Conservation (phyloP, 805 yeast species). For the Spathaspora gorwiae region DNA sequence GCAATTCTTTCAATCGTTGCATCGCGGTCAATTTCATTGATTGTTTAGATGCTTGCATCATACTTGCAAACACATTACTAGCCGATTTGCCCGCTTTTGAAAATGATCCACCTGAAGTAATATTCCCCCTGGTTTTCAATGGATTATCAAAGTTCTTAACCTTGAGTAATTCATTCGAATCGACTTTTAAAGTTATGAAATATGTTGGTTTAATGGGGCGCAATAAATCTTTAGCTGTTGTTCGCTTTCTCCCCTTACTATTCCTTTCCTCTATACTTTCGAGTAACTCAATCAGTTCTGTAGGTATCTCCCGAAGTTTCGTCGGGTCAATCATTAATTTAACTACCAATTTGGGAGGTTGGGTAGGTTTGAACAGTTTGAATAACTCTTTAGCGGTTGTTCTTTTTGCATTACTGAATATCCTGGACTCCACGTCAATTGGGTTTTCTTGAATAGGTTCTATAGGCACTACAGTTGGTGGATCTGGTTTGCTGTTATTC, state of each 20-base stretch:
- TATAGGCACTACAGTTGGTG: background rate
- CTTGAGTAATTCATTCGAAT: conserved; percentile 19
- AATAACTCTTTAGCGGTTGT: conserved; percentile 41
- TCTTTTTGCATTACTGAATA: conserved; percentile 16
- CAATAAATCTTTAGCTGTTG: background rate
- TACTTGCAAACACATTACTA: conserved; percentile 29
- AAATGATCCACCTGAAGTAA: background rate
- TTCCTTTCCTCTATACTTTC: background rate
- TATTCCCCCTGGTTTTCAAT: conserved; percentile 22
- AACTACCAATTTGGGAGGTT: conserved; percentile 8
- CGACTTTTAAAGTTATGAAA: conserved; percentile 21
- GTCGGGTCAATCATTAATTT: conserved; percentile 20
- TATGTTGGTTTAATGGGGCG: background rate
- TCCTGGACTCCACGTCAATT: conserved; percentile 15
- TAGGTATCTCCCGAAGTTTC: conserved; percentile 14
- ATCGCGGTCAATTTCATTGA: conserved; percentile 24
- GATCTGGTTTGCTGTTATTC: background rate
- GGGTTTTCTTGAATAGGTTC: background rate
- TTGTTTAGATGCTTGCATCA: conserved; percentile 32
- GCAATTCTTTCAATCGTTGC: conserved; percentile 28
- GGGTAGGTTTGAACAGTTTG: conserved; percentile 40
- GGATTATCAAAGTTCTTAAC: conserved; percentile 26
- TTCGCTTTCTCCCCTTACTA: background rate
- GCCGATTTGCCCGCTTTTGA: conserved; percentile 6
- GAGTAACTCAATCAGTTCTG: background rate